Base-by-base conservation (phyloP, 495 filamentous ascomycete genomes). In the Penicillium angulare region DNA sequence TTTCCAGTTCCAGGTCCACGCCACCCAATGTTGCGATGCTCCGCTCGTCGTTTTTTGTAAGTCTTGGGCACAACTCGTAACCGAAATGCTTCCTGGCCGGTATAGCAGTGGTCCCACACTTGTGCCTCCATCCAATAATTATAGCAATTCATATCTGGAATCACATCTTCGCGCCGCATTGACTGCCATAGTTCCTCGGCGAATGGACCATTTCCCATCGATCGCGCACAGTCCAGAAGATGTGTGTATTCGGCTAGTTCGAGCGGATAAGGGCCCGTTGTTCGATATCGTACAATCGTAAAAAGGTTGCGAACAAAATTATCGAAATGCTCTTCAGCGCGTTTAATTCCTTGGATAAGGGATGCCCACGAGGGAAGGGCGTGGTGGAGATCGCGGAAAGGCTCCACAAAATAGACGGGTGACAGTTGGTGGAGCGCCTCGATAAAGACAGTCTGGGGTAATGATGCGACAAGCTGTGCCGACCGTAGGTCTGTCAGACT, bases 71-170 rank as follows among this genome's bases (percentile, higher is more conserved):
- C 68, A 12, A 79, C 61, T 16, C 76, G 67, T 20, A 76, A 26
- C 20, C 59, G 65, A 45, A 76, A 72, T 20, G 71, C 65, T 45
- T 71, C 65, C 7, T 16, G 33, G 7, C 75, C 69, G 2, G 57
- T 55, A 27, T 64, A 68, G 17, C 63, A 51, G 34, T 55, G 54
- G 7, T 78, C 56, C 77, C 76, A 80, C 35, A 73, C 62, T 17
- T 67, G 66, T 1, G 72, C 72, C 23, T 68, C 74, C 59, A 85
- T 72, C 39, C 77, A 81, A 33, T 74, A 59, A 42, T 86, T 87
- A 60, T 83, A 87, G 54, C 80, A 82, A 43, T 65, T 64, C 2
- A 68, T 56, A 57, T 85, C 74, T 1, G 73, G 79, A n/a, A 50
- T 21, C 5, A 82, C 31, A 2, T 56, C 50, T 5, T 67, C 56